Evolutionary conservation across 306 rosid genomes (phyloP).

Genomic region (Vachellia collinsii): DNA sequence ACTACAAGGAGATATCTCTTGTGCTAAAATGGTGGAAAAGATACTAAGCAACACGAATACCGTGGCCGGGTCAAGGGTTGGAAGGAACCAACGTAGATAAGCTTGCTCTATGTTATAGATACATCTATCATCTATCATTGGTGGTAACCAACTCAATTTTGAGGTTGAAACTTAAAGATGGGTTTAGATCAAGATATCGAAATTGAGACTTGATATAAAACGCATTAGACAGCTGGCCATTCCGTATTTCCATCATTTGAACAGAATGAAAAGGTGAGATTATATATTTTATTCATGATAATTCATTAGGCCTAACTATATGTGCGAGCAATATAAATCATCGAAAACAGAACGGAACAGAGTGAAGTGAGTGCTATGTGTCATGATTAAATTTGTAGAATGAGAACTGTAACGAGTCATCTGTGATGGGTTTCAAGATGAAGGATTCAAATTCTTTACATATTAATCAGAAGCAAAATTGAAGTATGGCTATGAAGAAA

Average conservation of each 20-base stretch:
- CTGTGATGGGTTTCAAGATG: neutral
- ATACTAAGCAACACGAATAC: slow-evolving; percentile 8
- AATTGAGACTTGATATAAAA: neutral
- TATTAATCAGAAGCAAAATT: neutral
- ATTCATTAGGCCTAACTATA: neutral
- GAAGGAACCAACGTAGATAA: slow-evolving; percentile 7
- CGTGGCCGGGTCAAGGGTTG: neutral
- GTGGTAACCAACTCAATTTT: neutral
- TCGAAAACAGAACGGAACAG: neutral
- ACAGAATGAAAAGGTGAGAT: neutral
- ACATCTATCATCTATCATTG: neutral
- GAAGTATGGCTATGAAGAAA: neutral
- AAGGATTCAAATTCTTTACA: neutral
- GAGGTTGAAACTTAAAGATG: slow-evolving; percentile 14
- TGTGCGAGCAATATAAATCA: neutral
- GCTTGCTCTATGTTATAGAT: neutral
- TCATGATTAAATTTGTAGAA: neutral
- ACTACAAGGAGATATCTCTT: slow-evolving; percentile 11
- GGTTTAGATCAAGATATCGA: slow-evolving; percentile 6
- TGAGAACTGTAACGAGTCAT: neutral
- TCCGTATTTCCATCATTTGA: slow-evolving; percentile 1
- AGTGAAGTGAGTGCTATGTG: neutral
- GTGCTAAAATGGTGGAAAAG: neutral
- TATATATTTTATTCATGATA: neutral
- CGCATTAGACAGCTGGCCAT: neutral